These are phyloP conservation scores for Candida coleopterorum DNA, from an alignment of 805 yeast genomes.

Conservation along the genomic window DNA sequence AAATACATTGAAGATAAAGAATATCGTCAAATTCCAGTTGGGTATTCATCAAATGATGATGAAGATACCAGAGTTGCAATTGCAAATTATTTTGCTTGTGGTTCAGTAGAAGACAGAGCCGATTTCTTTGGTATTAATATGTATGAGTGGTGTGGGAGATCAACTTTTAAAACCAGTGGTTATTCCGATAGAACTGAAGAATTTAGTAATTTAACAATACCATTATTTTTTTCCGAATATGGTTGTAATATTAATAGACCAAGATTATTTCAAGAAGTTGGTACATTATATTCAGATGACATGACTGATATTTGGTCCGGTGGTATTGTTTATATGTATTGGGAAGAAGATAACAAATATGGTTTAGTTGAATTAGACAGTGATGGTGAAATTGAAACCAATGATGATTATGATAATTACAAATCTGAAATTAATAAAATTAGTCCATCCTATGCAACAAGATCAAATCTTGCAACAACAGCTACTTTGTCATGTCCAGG, in stretches of 20 bases:
- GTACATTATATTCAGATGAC: constrained; percentile 55
- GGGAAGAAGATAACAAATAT: constrained; percentile 76
- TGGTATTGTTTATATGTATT: constrained; percentile 90
- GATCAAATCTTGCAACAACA: constrained; percentile 32
- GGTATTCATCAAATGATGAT: constrained; percentile 91
- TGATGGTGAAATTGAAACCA: constrained; percentile 49
- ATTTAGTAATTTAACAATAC: constrained; percentile 68
- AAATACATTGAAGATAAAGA: constrained; percentile 59
- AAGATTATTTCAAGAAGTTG: constrained; percentile 72
- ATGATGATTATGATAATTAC: constrained; percentile 51
- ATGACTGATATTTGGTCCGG: constrained; percentile 94
- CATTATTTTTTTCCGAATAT: constrained; percentile 82
- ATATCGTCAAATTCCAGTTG: constrained; percentile 84
- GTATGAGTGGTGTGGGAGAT: constrained; percentile 83
- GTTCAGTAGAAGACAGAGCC: constrained; percentile 56
- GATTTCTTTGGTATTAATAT: constrained; percentile 83
- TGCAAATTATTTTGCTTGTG: constrained; percentile 87
- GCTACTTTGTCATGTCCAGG: constrained; percentile 72
- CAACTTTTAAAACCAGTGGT: constrained; percentile 59
- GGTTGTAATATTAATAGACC: constrained; percentile 79
- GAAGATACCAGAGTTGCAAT: constrained; percentile 69
- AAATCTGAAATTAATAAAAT: constrained; percentile 31
- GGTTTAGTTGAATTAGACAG: constrained; percentile 61
- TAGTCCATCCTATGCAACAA: constrained; percentile 31
- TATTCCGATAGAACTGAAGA: constrained; percentile 68